Base-by-base conservation (phyloP, 129 eudicot genomes). In the Kitagawia praeruptora region DNA sequence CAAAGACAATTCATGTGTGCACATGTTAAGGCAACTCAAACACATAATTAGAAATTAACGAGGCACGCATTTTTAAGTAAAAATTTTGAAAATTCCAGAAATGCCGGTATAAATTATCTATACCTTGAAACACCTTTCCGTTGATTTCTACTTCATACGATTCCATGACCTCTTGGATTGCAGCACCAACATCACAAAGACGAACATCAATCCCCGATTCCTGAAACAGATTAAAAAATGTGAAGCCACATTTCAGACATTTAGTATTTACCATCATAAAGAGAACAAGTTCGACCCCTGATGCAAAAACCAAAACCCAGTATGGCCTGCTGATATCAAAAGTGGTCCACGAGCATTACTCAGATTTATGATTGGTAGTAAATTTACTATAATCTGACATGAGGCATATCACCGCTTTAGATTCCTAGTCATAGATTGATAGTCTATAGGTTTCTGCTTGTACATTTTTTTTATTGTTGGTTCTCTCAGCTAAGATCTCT, bases 81-180 rank as follows among this genome's bases (percentile, higher is more conserved):
- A 64, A 64, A 27, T 11, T 2, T 27, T 64, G 21, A 25, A 31
- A 12, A 64, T 23, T 64, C 40, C 40, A 64, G 21, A 67, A 25
- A 23, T 56, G 64, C 64, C 8, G 64, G 23, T 27, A 27, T 1
- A 25, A 27, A 25, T 10, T 64, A 64, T 64, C 16, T 14, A 74
- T 84, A 95, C 97, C 98, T 92, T 92, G 99, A 87, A 86, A 96
- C 70, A 89, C 90, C 86, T 96, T 96, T 14, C 99, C 99, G 79
- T 96, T 96, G 19, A 96, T 96, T 83, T 96, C 99, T 82, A 96
- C 99, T 87, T 96, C 99, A 75, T 96, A 92, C 3, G 99, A 96
- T 83, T 96, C 99, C 99, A 96, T 96, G 81, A 96, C 99, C 84
- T 96, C 99, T 92, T 96, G 99, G 39, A 96, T 92, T 69, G 99